Evolutionary conservation across 139 green algal species (phyloP).

Genomic region (Chlamydomonas asymmetrica): DNA sequence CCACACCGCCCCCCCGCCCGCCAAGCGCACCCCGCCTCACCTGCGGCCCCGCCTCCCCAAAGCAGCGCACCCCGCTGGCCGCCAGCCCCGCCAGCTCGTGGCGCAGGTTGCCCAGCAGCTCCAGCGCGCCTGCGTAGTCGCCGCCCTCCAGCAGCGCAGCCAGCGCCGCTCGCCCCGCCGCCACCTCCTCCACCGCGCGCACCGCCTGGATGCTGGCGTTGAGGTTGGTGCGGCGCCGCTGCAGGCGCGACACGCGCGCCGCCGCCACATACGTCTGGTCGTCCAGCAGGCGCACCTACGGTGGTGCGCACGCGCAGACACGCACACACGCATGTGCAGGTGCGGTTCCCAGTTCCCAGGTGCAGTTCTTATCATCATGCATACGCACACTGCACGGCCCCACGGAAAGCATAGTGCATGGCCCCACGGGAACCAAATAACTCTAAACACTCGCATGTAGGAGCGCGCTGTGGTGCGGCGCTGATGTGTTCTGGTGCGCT

Average conservation of each 20-base stretch:
- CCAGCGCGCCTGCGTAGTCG: constrained; percentile 75
- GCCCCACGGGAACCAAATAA: too few species aligned
- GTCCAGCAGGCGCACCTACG: constrained; percentile 61
- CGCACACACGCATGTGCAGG: too few species aligned
- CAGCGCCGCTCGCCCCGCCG: constrained; percentile 59
- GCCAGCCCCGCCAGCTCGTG: constrained; percentile 18
- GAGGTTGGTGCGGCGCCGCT: constrained; percentile 66
- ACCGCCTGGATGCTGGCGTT: constrained; percentile 48
- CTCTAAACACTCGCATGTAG: too few species aligned
- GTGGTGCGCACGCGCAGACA: too few species aligned
- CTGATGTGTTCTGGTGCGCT: too few species aligned
- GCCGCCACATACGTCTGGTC: constrained; percentile 60
- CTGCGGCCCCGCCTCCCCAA: constrained; percentile 25
- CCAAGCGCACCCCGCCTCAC: too few species aligned
- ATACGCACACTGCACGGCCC: too few species aligned
- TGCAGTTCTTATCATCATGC: too few species aligned
- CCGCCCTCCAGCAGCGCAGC: constrained; percentile 65
- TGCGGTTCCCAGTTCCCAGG: too few species aligned
- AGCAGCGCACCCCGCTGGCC: constrained; percentile 43
- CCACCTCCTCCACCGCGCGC: constrained; percentile 67
- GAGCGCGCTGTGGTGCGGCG: too few species aligned
- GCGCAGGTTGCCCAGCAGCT: constrained; percentile 70
- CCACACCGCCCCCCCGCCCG: too few species aligned
- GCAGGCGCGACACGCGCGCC: constrained; percentile 52
- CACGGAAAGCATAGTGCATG: too few species aligned